A percentile compares a stretch with the other conserved stretches of the same genome.
phyloP scores from a whole-genome alignment of 805 yeast genomes.

The Debaryomyces tyrocola region DNA sequence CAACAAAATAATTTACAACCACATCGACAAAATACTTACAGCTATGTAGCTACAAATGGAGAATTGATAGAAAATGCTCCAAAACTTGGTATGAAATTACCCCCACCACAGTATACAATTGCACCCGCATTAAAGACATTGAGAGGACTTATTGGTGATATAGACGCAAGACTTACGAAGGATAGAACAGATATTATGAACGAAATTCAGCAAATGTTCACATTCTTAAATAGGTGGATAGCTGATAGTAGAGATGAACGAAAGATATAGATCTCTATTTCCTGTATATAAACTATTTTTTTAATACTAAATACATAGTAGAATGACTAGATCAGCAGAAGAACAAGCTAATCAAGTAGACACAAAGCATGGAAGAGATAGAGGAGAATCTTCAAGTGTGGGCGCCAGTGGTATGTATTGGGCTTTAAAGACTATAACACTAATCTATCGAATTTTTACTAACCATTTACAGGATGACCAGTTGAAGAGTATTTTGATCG shows the following conservation, averaged over 20 bases:
- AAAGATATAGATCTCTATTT: constrained; percentile 3
- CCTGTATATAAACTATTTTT: constrained; percentile 5
- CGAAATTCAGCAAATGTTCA: constrained; percentile 20
- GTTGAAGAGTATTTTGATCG: constrained; percentile 21
- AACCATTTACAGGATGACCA: constrained; percentile 19
- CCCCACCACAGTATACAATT: not conserved
- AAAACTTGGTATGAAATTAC: not conserved
- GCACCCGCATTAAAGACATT: constrained; percentile 13
- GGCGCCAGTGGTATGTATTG: constrained; percentile 10
- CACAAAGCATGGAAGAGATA: not conserved
- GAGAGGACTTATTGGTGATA: constrained; percentile 37
- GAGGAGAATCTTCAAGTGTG: constrained; percentile 9
- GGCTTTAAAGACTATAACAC: not conserved
- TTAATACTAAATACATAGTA: not conserved
- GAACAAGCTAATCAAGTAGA: not conserved
- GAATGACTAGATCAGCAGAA: not conserved
- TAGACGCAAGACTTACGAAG: constrained; percentile 27
- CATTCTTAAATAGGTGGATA: constrained; percentile 28
- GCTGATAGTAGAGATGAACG: constrained; percentile 7
- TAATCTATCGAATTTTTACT: constrained; percentile 4
- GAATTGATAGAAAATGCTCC: not conserved
- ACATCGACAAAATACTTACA: not conserved
- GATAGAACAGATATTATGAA: constrained; percentile 28
- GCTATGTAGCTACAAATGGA: not conserved
- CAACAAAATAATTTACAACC: not conserved